Evolutionary conservation across 306 rosid species (phyloP), one percentile per base, ranked within the genome.

Genomic region (Ceratonia siliqua): DNA sequence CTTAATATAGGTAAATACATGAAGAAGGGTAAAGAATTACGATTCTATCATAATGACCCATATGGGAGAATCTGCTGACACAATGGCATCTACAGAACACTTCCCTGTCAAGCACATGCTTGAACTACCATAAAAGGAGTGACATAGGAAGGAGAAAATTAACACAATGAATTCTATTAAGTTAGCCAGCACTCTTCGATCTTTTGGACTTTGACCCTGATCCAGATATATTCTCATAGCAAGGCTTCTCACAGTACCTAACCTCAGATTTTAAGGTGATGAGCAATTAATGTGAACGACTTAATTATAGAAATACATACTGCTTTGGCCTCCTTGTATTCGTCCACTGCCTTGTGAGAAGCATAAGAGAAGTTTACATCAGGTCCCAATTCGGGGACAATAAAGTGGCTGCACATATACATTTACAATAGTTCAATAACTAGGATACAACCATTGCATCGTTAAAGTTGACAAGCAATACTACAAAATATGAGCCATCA

Each of bases 251-350:
- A 30, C 6, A 36, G 35, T 41, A 70, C 7, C 35, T 5, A 67
- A 58, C 35, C 38, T 36, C 42, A 35, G 52, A 42, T 57, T 64
- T 77, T 20, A 11, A 62, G n/a, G 62, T 43, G 61, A 56, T 38
- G 8, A 59, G 5, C 21, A 41, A 42, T 6, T 27, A 68, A 24
- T 0, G 21, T 6, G 43, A 70, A 67, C 30, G 22, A 50, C 66
- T 24, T 17, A 56, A 59, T 28, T 58, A 22, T 58, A 39, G 15
- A 46, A 54, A 74, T 8, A 77, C 96, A 48, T 85, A 92, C 97
- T 77, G 88, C 92, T 78, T 92, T 90, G 55, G 97, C 97, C 75
- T 92, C 97, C 89, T 92, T 90, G 90, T 90, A 92, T 55, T 92
- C 97, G 5, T 84, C 76, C 32, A 90, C 94, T 1, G 97, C 97